phyloP scores from a whole-genome alignment of 2,329 filamentous ascomycete species.

The Polychaeton citri region DNA sequence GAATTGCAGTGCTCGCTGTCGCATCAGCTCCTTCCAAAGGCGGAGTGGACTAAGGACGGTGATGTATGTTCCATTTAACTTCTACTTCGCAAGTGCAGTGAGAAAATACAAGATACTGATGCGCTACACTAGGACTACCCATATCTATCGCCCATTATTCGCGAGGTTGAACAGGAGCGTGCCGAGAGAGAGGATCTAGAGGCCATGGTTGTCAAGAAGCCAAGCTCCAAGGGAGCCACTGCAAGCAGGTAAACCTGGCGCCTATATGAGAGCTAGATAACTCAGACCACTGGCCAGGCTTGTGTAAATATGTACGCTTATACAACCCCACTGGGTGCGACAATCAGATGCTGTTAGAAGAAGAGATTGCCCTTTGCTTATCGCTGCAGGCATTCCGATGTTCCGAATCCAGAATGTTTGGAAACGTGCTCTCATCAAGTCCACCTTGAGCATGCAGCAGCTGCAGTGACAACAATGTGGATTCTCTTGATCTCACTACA shows the following conservation, averaged over 20 bases:
- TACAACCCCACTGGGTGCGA: neutral
- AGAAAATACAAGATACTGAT: constrained; percentile 3
- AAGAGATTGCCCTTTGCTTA: too few relatives aligned
- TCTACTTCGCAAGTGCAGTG: neutral
- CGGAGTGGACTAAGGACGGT: constrained; percentile 54
- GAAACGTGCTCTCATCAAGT: too few relatives aligned
- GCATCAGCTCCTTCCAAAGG: constrained; percentile 50
- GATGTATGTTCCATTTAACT: constrained; percentile 36
- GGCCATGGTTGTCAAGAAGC: constrained; percentile 46
- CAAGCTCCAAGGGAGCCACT: constrained; percentile 2
- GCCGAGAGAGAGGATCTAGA: constrained; percentile 58
- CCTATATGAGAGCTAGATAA: too few relatives aligned
- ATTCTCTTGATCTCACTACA: too few relatives aligned
- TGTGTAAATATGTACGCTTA: neutral
- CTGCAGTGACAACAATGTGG: too few relatives aligned
- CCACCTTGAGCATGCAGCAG: too few relatives aligned
- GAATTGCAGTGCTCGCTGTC: constrained; percentile 46
- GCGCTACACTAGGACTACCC: constrained; percentile 42
- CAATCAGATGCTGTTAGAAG: too few relatives aligned
- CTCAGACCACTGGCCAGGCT: too few relatives aligned
- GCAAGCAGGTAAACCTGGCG: neutral
- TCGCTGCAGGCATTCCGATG: too few relatives aligned
- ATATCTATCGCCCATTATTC: constrained; percentile 56
- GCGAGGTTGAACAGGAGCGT: constrained; percentile 53
- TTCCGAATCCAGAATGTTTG: too few relatives aligned